phyloP scores from a whole-genome alignment of 176 grass and related monocot genomes.

The Zizania latifolia region DNA sequence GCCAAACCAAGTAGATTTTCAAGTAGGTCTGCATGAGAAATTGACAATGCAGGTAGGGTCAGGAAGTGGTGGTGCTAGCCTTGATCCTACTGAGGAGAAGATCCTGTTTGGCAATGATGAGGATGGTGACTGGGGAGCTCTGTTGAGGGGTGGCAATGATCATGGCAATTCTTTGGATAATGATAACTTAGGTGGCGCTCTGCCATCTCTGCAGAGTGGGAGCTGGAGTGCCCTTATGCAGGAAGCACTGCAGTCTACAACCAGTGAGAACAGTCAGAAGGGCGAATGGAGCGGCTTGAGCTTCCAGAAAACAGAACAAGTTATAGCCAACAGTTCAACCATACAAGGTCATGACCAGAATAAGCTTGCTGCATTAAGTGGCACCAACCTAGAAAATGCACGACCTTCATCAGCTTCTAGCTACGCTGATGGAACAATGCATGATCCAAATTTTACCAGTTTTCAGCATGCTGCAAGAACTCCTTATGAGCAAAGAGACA shows the following conservation, averaged over 20 bases:
- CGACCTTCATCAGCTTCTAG: constrained; percentile 27
- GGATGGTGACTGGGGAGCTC: constrained; percentile 71
- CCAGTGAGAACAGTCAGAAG: constrained; percentile 67
- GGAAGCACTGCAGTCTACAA: constrained; percentile 74
- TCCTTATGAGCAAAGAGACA: constrained; percentile 43
- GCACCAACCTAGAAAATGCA: constrained; percentile 33
- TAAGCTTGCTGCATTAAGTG: constrained; percentile 38
- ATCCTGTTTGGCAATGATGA: constrained; percentile 76
- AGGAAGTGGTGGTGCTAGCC: constrained; percentile 57
- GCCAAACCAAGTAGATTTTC: constrained; percentile 41
- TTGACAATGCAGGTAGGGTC: constrained; percentile 38
- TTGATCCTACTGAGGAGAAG: constrained; percentile 89
- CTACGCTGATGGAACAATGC: constrained; percentile 42
- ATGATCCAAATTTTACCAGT: constrained; percentile 40
- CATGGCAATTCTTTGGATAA: constrained; percentile 48
- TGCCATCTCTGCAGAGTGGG: constrained; percentile 71
- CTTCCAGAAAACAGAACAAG: constrained; percentile 64
- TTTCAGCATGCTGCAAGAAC: constrained; percentile 54
- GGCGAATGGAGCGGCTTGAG: constrained; percentile 77
- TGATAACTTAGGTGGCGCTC: constrained; percentile 51
- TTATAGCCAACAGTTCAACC: constrained; percentile 29
- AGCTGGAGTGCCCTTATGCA: constrained; percentile 99
- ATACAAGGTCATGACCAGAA: constrained; percentile 28
- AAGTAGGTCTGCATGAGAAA: constrained; percentile 52
- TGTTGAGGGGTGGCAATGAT: constrained; percentile 54